Percentiles rank a stretch among this genome's conserved stretches.
These are phyloP conservation scores for Citrullus amarus DNA, from an alignment of 306 rosid genomes.

Conservation along the genomic window DNA sequence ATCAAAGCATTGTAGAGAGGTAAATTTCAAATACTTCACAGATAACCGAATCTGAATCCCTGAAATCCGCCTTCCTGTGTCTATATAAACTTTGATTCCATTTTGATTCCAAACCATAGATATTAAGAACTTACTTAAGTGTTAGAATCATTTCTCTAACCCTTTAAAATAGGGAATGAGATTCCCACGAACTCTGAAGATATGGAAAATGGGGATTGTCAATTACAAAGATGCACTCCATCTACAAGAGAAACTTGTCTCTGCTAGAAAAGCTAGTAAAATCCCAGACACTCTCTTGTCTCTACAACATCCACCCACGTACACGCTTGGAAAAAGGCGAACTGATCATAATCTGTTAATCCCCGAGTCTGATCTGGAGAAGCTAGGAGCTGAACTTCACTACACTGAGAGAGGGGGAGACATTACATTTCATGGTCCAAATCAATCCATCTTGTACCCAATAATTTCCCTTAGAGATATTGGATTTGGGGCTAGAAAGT, in stretches of 20 bases:
- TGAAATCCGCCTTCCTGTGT: neutral
- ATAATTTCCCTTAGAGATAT: conserved; percentile 55
- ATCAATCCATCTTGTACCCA: conserved; percentile 73
- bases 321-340: conserved; percentile 70
- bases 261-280: conserved; percentile 47
- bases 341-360: conserved; percentile 71
- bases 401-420: conserved; percentile 81
- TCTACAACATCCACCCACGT: conserved; percentile 77
- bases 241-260: conserved; percentile 54
- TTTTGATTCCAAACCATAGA: neutral
- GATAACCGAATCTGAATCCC: neutral
- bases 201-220: conserved; percentile 61
- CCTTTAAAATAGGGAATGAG: conserved; percentile 43
- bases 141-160: neutral
- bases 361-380: conserved; percentile 45
- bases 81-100: neutral
- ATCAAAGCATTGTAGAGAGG: neutral
- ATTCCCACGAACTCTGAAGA: conserved; percentile 49
- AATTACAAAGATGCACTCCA: conserved; percentile 14
- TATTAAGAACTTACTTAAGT: neutral
- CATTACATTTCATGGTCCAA: conserved; percentile 87
- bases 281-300: conserved; percentile 54
- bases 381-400: conserved; percentile 67
- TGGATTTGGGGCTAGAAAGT: conserved; percentile 65
- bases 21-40: neutral